Evolutionary conservation across 2,329 filamentous ascomycete genomes (phyloP).

Genomic region (Zelopaecilomyces penicillatus): DNA sequence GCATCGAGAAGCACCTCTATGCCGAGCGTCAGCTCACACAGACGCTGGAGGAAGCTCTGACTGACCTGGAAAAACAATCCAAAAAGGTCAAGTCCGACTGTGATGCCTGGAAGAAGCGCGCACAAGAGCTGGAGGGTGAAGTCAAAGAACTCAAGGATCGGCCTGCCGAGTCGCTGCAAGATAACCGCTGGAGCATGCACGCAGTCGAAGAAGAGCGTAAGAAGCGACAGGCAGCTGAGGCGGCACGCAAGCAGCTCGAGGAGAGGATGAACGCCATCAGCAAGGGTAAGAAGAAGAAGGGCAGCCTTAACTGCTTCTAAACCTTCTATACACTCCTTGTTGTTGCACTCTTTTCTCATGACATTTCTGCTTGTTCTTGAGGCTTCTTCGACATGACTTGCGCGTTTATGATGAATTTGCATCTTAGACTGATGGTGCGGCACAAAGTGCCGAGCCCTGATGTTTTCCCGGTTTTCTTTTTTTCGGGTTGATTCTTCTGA

Average conservation of each 20-base stretch:
- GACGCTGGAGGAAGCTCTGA: slow-evolving; percentile 90
- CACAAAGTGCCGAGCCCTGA: too few relatives aligned
- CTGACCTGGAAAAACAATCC: slow-evolving; percentile 83
- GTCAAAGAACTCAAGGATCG: slow-evolving; percentile 55
- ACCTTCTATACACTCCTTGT: background rate
- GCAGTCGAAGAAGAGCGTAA: slow-evolving; percentile 94
- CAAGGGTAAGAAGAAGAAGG: slow-evolving; percentile 89
- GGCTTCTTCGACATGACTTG: too few relatives aligned
- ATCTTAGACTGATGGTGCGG: too few relatives aligned
- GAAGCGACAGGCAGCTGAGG: slow-evolving; percentile 83
- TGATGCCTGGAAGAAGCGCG: slow-evolving; percentile 85
- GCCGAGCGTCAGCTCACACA: slow-evolving; percentile 95
- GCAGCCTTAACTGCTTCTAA: slow-evolving; percentile 94
- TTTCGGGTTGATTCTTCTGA: too few relatives aligned
- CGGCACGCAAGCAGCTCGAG: slow-evolving; percentile 80
- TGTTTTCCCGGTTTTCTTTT: too few relatives aligned
- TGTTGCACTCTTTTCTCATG: too few relatives aligned
- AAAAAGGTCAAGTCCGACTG: slow-evolving; percentile 88
- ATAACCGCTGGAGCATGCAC: slow-evolving; percentile 65
- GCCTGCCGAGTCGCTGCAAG: slow-evolving; percentile 38
- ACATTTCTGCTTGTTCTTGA: too few relatives aligned
- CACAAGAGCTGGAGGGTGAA: slow-evolving; percentile 64
- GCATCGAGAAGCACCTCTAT: slow-evolving; percentile 91
- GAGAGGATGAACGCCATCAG: slow-evolving; percentile 89
- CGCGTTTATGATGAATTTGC: too few relatives aligned